A percentile compares a stretch with the other conserved stretches of the same genome.
Conservation (phyloP, 345 rosid species). For the Citrus sinensis region DVS_A1.0 CM039165.1:29221001-29221500, state of each 20-base stretch:
- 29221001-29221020: constrained; percentile 80
- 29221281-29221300: constrained; percentile 77
- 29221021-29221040: constrained; percentile 77
- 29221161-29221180: constrained; percentile 90
- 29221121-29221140: constrained; percentile 67
- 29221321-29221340: constrained; percentile 51
- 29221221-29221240: constrained; percentile 60
- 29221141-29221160: constrained; percentile 66
- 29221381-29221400: constrained; percentile 64
- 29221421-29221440: constrained; percentile 69
- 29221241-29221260: constrained; percentile 48
- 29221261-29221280: constrained; percentile 38
- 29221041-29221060: constrained; percentile 40
- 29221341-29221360: constrained; percentile 80
- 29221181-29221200: constrained; percentile 50
- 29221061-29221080: constrained; percentile 56
- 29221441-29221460: constrained; percentile 55
- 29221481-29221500: neutral
- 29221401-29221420: constrained; percentile 71
- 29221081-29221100: constrained; percentile 65
- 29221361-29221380: constrained; percentile 85
- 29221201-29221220: constrained; percentile 53
- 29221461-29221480: constrained; percentile 43
- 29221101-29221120: constrained; percentile 57
- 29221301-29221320: constrained; percentile 69